A percentile compares a stretch with the other conserved stretches of the same genome.
phyloP scores from a whole-genome alignment of 495 filamentous ascomycete species.

The Penicillium subrubescens region DNA sequence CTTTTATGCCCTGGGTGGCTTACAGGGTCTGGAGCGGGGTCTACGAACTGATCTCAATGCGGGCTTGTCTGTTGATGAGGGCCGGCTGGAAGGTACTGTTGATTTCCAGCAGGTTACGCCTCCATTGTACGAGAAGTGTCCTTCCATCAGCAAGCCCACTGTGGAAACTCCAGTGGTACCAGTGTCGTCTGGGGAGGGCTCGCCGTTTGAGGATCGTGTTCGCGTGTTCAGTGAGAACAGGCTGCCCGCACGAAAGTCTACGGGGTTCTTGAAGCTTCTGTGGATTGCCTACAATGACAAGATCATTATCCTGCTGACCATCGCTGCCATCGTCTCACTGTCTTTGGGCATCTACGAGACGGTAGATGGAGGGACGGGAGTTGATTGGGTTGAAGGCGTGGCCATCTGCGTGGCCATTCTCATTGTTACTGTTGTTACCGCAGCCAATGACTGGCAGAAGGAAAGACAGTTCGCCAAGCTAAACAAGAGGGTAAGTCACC shows the following conservation, averaged over 20 bases:
- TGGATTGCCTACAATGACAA: slow-evolving; percentile 91
- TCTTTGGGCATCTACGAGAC: slow-evolving; percentile 73
- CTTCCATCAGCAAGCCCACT: slow-evolving; percentile 18
- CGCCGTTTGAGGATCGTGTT: slow-evolving; percentile 64
- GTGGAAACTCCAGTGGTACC: slow-evolving; percentile 10
- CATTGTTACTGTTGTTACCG: slow-evolving; percentile 75
- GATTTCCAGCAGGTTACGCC: slow-evolving; percentile 62
- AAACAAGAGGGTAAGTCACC: slow-evolving; percentile 59
- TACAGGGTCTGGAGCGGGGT: slow-evolving; percentile 67
- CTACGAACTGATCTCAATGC: slow-evolving; percentile 64
- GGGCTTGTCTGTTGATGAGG: slow-evolving; percentile 70
- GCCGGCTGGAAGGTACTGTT: slow-evolving; percentile 55
- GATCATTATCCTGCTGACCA: slow-evolving; percentile 73
- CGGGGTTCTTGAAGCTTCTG: slow-evolving; percentile 70
- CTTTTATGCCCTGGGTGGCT: slow-evolving; percentile 68
- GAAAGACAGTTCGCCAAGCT: slow-evolving; percentile 78
- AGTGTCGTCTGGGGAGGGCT: slow-evolving; percentile 21
- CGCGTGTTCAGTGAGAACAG: slow-evolving; percentile 74
- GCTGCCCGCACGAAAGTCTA: slow-evolving; percentile 73
- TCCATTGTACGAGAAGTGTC: slow-evolving; percentile 16
- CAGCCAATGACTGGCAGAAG: slow-evolving; percentile 77
- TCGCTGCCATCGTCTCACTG: slow-evolving; percentile 72
- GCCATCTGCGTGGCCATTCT: slow-evolving; percentile 76
- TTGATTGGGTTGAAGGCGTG: slow-evolving; percentile 82
- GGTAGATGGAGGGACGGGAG: slow-evolving; percentile 44